These are phyloP conservation scores for Torrubiella hemipterigena DNA, from an alignment of 2,329 filamentous ascomycete species.

Conservation along the genomic window DNA sequence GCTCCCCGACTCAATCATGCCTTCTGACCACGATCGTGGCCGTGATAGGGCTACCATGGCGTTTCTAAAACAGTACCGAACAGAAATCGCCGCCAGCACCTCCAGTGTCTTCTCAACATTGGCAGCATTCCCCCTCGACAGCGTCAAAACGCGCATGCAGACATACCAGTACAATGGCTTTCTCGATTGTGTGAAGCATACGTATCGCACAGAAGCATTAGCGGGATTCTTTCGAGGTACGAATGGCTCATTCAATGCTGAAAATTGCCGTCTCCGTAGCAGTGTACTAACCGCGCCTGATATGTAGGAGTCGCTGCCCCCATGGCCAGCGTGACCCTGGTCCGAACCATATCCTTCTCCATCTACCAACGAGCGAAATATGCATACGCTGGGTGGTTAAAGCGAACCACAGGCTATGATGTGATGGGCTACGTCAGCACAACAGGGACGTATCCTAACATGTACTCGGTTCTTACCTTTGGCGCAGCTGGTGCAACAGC, in stretches of 20 bases:
- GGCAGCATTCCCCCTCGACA: conserved; percentile 75
- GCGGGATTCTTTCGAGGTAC: conserved; percentile 72
- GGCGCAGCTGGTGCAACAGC: conserved; percentile 67
- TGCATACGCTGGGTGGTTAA: conserved; percentile 58
- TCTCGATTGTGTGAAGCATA: conserved; percentile 61
- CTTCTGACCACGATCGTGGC: too few relatives aligned
- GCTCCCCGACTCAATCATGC: too few relatives aligned
- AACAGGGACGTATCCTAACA: conserved; percentile 56
- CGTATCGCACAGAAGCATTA: conserved; percentile 61
- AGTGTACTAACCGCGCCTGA: not conserved
- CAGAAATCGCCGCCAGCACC: conserved; percentile 65
- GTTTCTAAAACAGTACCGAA: conserved; percentile 64
- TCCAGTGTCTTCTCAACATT: conserved; percentile 71
- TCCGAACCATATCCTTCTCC: conserved; percentile 67
- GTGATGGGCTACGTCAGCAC: conserved; percentile 63
- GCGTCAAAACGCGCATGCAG: conserved; percentile 84
- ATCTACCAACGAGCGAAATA: conserved; percentile 72
- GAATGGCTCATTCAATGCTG: conserved; percentile 7
- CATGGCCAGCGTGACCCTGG: conserved; percentile 66
- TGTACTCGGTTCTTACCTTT: conserved; percentile 66
- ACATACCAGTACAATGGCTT: conserved; percentile 70
- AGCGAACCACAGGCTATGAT: conserved; percentile 53
- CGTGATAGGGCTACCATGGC: too few relatives aligned
- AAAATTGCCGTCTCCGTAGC: not conserved
- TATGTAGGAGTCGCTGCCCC: conserved; percentile 59